Evolutionary conservation across 192 early-diverging fungal species (phyloP), one percentile per base, ranked within the genome.

Genomic region (Pilobolus umbonatus): DNA sequence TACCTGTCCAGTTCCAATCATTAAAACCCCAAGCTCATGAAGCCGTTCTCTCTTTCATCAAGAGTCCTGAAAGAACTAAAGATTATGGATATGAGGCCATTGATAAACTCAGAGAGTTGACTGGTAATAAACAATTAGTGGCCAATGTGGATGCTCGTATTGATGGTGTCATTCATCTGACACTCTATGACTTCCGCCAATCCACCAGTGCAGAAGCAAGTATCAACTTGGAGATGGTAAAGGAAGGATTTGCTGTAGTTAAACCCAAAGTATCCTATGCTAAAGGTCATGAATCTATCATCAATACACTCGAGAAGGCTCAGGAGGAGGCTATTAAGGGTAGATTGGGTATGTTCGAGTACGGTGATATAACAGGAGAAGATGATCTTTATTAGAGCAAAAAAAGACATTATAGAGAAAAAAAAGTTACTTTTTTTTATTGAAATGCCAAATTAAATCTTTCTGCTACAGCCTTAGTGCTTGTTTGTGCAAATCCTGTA

Each of bases 1-100:
- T 99, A 32, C 80, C 89, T n/a, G 40, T 78, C 12, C 72, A 81
- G 47, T 95, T 95, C 74, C 75, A 69, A 38, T 64, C 72, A 19
- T 70, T 87, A 40, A 80, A 85, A 11, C 73, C 88, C 15, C 90
- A 92, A 58, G 87, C 94, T 22, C 77, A 83, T 30, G 90, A 94
- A 63, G 90, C 93, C 9, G 76, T 84, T 8, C 73, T 99, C 15
- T 93, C 96, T 7, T 94, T 88, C 68, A 48, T 96, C 14, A 79
- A 78, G 28, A 75, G 85, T 9, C 84, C 90, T 29, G 60, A 39
- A 15, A 51, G 66, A 24, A 79, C 85, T 10, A 72, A 69, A 2
- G 96, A 97, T 47, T 95, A 91, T 64, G 88, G 83, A 5, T 42
- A 75, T 12, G 93, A 91, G 17, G 84, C 90, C 5, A 77, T 74